Evolutionary conservation across 2,329 filamentous ascomycete genomes (phyloP).

Genomic region (Hypoxylon sp.): DNA sequence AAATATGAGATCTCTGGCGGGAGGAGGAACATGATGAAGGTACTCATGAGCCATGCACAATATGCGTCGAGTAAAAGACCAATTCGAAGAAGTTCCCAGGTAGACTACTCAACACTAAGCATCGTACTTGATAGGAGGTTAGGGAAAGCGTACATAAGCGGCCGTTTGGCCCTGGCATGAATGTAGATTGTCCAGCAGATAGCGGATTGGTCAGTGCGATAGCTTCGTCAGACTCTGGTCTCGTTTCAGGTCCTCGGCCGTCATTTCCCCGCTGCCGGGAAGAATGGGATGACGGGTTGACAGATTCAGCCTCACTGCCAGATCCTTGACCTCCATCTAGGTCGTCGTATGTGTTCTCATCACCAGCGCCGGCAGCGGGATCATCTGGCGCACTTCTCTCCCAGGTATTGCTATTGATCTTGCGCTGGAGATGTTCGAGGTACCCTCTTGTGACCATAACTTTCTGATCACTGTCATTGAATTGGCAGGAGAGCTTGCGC

Average conservation of each 20-base stretch:
- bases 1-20: not conserved
- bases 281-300: not conserved
- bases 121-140: not conserved
- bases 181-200: constrained; percentile 8
- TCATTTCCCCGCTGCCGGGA: not conserved
- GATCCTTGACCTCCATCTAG: not conserved
- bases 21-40: not conserved
- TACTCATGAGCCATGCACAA: not conserved
- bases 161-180: constrained; percentile 12
- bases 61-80: constrained; percentile 5
- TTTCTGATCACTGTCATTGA: not conserved
- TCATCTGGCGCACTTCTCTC: not conserved
- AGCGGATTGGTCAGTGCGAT: constrained; percentile 3
- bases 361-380: not conserved
- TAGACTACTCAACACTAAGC: constrained; percentile 3
- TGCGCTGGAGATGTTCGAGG: not conserved
- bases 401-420: not conserved
- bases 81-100: constrained; percentile 8
- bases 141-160: not conserved
- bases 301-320: not conserved
- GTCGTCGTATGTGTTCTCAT: not conserved
- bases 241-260: not conserved
- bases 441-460: constrained; percentile 2
- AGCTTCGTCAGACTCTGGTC: not conserved
- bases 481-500: not conserved